phyloP scores from a whole-genome alignment of 495 filamentous ascomycete genomes.

The Daldinia vernicosa region DNA sequence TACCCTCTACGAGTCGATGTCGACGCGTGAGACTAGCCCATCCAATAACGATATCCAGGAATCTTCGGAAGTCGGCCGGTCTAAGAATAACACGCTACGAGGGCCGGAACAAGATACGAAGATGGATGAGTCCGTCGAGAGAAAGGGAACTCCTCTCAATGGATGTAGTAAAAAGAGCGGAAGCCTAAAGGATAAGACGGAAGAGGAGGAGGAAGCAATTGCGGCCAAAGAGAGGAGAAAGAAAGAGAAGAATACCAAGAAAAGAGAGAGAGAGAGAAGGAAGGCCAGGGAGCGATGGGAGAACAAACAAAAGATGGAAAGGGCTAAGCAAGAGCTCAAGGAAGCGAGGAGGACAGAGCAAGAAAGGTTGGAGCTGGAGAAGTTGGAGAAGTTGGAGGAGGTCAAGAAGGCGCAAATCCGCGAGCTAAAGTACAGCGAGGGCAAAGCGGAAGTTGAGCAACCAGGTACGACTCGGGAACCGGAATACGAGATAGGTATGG shows the following conservation, averaged over 20 bases:
- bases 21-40: neutral
- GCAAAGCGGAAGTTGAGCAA: neutral
- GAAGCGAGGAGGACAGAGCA: constrained; percentile 16
- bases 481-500: neutral
- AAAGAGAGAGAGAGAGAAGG: constrained; percentile 16
- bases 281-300: constrained; percentile 5
- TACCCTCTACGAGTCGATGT: neutral
- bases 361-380: neutral
- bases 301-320: constrained; percentile 12
- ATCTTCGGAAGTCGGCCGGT: neutral
- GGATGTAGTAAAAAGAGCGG: neutral
- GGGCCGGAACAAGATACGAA: neutral
- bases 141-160: neutral
- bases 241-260: constrained; percentile 3
- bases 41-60: neutral
- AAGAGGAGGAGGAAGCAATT: neutral
- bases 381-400: too few species aligned
- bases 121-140: neutral
- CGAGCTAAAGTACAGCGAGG: neutral
- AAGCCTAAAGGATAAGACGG: neutral
- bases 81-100: neutral
- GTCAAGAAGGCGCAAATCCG: neutral
- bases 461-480: neutral
- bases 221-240: neutral
- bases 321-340: constrained; percentile 9